A percentile compares a stretch with the other conserved stretches of the same genome.
Evolutionary conservation across 768 basidiomycete species (phyloP).

Genomic region (Clitopilus hobsonii): DNA sequence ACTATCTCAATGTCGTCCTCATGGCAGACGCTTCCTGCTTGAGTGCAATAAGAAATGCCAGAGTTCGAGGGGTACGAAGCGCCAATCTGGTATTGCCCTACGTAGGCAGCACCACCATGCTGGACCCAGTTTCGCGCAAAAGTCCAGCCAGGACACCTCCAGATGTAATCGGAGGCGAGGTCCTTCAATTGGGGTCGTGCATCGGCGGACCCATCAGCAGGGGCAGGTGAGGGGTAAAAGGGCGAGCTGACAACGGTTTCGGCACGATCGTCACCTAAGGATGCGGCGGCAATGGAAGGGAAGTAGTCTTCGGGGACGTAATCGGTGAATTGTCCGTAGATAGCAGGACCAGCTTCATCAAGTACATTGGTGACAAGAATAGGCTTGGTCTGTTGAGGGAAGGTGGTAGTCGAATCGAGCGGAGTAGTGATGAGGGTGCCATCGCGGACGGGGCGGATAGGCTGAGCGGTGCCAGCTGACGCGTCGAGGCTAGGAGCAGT

Average conservation of each 20-base stretch:
- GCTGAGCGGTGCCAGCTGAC: slow-evolving; percentile 47
- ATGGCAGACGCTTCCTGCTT: slow-evolving; percentile 62
- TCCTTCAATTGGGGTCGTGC: slow-evolving; percentile 50
- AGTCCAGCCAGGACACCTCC: slow-evolving; percentile 68
- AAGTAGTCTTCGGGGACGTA: slow-evolving; percentile 37
- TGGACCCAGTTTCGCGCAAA: slow-evolving; percentile 66
- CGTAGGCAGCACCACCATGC: slow-evolving; percentile 61
- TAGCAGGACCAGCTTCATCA: slow-evolving; percentile 68
- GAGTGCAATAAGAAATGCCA: slow-evolving; percentile 48
- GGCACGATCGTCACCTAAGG: slow-evolving; percentile 46
- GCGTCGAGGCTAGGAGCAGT: slow-evolving; percentile 42
- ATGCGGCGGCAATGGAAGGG: slow-evolving; percentile 27
- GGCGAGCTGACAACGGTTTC: slow-evolving; percentile 35
- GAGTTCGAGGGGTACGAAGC: slow-evolving; percentile 70
- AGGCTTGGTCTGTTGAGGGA: slow-evolving; percentile 67
- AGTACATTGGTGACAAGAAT: slow-evolving; percentile 66
- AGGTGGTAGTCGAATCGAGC: slow-evolving; percentile 54
- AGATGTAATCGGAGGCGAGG: slow-evolving; percentile 66
- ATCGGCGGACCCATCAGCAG: slow-evolving; percentile 33
- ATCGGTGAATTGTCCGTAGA: slow-evolving; percentile 39
- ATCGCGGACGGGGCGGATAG: slow-evolving; percentile 66
- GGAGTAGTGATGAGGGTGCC: slow-evolving; percentile 65
- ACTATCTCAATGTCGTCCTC: slow-evolving; percentile 81
- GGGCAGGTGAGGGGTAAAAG: slow-evolving; percentile 37
- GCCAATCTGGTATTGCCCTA: slow-evolving; percentile 61